These are phyloP conservation scores for Ophiosphaerella korrae DNA, from an alignment of 2,329 filamentous ascomycete genomes.

Conservation along the genomic window DNA sequence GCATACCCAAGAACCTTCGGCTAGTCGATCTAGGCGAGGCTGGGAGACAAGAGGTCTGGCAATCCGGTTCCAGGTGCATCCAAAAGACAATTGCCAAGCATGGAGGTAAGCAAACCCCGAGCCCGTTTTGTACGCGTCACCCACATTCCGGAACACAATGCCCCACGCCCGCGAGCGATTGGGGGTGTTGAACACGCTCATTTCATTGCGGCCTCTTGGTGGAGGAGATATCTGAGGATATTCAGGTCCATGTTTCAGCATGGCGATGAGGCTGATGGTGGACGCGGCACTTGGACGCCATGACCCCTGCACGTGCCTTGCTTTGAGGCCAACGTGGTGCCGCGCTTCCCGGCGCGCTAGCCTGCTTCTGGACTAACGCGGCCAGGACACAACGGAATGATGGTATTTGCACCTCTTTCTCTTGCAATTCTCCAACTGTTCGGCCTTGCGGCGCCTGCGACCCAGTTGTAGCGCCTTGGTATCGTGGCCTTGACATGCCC, in stretches of 20 bases:
- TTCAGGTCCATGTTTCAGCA: constrained; percentile 1
- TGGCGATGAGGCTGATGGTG: not conserved
- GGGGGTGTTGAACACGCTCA: not conserved
- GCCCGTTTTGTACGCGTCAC: not conserved
- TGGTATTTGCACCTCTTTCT: constrained; percentile 37
- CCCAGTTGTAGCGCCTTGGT: constrained; percentile 19
- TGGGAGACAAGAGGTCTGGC: constrained; percentile 40
- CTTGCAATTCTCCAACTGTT: constrained; percentile 36
- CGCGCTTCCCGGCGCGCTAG: constrained; percentile 9
- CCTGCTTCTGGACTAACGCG: constrained; percentile 15
- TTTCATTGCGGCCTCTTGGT: not conserved
- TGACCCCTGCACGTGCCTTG: not conserved
- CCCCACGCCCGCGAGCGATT: not conserved
- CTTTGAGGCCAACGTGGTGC: constrained; percentile 16
- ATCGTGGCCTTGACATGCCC: constrained; percentile 3
- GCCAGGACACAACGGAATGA: constrained; percentile 39
- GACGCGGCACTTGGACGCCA: constrained; percentile 1
- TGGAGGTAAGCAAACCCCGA: constrained; percentile 34
- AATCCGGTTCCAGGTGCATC: constrained; percentile 26
- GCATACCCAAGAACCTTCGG: constrained; percentile 18
- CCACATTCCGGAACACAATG: not conserved
- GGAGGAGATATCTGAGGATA: not conserved
- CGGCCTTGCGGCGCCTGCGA: constrained; percentile 25
- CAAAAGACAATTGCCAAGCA: constrained; percentile 45
- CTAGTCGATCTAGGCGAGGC: constrained; percentile 41